Conservation (phyloP, 2,329 filamentous ascomycete species). For the Xylariaceae sp. region DNA sequence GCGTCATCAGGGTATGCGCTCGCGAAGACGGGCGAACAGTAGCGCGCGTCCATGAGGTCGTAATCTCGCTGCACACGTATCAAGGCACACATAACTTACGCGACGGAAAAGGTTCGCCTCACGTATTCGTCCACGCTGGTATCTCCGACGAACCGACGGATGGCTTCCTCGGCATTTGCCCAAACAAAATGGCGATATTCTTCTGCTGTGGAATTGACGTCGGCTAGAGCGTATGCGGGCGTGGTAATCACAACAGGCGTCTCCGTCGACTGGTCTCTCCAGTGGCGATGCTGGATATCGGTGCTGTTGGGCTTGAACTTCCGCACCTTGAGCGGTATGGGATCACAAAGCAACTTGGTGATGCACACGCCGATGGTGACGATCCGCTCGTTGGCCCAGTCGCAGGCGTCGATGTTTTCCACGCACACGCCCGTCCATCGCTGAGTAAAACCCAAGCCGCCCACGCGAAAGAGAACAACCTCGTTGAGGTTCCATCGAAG, state of each 20-base stretch:
- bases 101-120: constrained; percentile 30
- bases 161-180: constrained; percentile 29
- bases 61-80: constrained; percentile 1
- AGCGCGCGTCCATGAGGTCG: neutral
- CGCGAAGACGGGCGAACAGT: neutral
- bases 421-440: constrained; percentile 42
- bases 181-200: constrained; percentile 38
- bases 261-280: constrained; percentile 33
- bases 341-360: constrained; percentile 34
- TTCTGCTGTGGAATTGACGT: constrained; percentile 35
- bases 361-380: constrained; percentile 39
- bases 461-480: constrained; percentile 39
- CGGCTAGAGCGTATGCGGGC: constrained; percentile 39
- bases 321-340: constrained; percentile 40
- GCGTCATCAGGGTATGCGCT: neutral
- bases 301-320: constrained; percentile 36
- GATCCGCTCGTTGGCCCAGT: constrained; percentile 30
- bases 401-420: constrained; percentile 36
- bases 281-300: constrained; percentile 40
- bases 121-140: constrained; percentile 26
- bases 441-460: constrained; percentile 42
- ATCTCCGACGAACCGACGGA: constrained; percentile 29
- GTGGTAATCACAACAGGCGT: constrained; percentile 30
- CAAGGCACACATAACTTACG: constrained; percentile 24
- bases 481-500: constrained; percentile 42